Percentiles rank a stretch among this genome's conserved stretches.
phyloP scores from a whole-genome alignment of 2,329 filamentous ascomycete species.

The Daldinia sp. region DNA sequence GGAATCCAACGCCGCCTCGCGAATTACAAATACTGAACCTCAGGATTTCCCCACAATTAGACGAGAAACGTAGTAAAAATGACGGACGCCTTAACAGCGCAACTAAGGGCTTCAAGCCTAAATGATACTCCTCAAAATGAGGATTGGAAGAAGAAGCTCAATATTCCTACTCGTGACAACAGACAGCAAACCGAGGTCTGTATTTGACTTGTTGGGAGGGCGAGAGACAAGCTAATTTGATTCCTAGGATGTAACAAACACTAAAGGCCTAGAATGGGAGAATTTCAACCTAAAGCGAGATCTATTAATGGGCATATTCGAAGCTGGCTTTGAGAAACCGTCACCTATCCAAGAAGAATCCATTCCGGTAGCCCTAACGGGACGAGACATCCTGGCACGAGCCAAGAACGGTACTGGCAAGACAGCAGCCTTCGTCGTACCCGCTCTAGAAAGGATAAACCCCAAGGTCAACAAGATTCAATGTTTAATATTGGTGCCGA shows the following conservation, averaged over 20 bases:
- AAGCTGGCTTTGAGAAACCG: constrained; percentile 97
- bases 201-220: constrained; percentile 1
- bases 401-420: constrained; percentile 99
- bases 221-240: constrained; percentile 28
- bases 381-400: constrained; percentile 91
- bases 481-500: constrained; percentile 94
- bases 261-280: constrained; percentile 97
- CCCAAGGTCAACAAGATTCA: constrained; percentile 96
- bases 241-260: constrained; percentile 91
- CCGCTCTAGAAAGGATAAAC: constrained; percentile 93
- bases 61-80: constrained; percentile 35
- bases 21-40: constrained; percentile 6
- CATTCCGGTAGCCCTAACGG: constrained; percentile 94
- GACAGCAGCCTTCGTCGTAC: constrained; percentile 97
- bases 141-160: constrained; percentile 79
- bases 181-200: constrained; percentile 82
- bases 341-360: constrained; percentile 99
- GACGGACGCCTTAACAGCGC: constrained; percentile 45
- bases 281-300: constrained; percentile 95
- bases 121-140: constrained; percentile 61
- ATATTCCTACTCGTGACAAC: constrained; percentile 76
- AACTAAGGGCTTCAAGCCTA: constrained; percentile 50
- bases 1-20: background rate
- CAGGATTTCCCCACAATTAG: constrained; percentile 50
- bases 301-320: constrained; percentile 98